phyloP scores from a whole-genome alignment of 2,329 filamentous ascomycete species.

The Apiospora sp. region DNA sequence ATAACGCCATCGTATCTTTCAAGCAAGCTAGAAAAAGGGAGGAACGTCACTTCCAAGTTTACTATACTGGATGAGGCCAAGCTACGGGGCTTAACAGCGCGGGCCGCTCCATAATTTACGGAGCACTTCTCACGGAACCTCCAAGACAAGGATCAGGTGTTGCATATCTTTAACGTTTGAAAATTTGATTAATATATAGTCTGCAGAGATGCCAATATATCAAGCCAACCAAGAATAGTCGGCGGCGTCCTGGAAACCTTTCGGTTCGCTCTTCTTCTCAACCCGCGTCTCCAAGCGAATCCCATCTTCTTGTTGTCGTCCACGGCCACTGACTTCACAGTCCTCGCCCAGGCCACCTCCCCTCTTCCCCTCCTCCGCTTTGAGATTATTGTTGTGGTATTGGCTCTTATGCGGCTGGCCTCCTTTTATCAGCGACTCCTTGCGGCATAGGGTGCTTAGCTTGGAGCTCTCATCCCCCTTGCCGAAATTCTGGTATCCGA shows the following conservation, averaged over 20 bases:
- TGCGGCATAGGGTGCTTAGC: background rate
- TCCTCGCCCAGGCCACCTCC: background rate
- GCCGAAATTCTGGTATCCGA: conserved; percentile 17
- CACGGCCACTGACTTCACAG: background rate
- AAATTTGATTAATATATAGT: background rate
- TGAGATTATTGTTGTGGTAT: background rate
- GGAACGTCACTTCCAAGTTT: too few species aligned
- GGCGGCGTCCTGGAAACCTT: background rate
- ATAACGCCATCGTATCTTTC: too few species aligned
- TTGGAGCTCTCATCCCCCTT: background rate
- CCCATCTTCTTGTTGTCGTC: background rate
- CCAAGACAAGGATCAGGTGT: background rate
- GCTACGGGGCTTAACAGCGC: background rate
- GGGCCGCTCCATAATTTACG: background rate
- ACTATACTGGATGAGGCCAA: background rate
- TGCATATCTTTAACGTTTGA: background rate
- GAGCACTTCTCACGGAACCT: background rate
- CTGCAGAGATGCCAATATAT: background rate
- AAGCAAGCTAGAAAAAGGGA: too few species aligned
- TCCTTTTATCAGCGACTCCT: background rate
- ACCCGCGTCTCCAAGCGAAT: conserved; percentile 6
- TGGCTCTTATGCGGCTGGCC: background rate
- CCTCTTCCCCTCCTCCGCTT: background rate
- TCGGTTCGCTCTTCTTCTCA: conserved; percentile 5
- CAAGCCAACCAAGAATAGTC: background rate